Evolutionary conservation across 768 basidiomycete genomes (phyloP), one percentile per base, ranked within the genome.

Genomic region (Suillus hirtellus): DNA sequence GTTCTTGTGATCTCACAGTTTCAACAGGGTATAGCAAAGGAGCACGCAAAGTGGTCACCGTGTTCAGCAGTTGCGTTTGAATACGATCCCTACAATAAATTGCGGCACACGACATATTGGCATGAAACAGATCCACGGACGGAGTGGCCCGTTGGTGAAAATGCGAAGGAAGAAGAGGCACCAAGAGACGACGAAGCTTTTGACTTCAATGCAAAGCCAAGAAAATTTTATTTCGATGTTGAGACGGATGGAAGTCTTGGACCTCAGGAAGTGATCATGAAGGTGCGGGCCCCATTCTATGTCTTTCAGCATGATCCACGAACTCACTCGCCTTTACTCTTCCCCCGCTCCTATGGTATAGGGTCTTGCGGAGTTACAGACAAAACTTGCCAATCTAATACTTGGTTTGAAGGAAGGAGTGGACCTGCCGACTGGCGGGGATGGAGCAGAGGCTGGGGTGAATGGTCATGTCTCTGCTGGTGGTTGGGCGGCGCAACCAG

Each of bases 31-130:
- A 89, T 97, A 64, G 95, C 96, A 4, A 98, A 98, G 80, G 95
- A 97, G 74, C 97, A 99, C 72, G 95, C 97, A 14, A 99, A 99
- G 78, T 99, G 96, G 94, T 96, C 95, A 0, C 96, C 97, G 14
- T 92, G 95, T 64, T 92, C 95, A 1, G 95, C 97, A 9, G 89
- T 99, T 19, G 87, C 89, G 9, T 99, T 96, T 67, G 97, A 99
- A 78, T 99, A 99, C 66, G 97, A 99, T 76, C 97, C 97, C 14
- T 85, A 98, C 81, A 99, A 99, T 79, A 95, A 95, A 75, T 82
- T 99, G 38, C 87, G 95, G 60, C 97, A 99, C 77, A 99, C 97
- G 3, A 87, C 90, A 2, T 87, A 97, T 75, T 99, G 97, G 97
- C 93, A 82, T 72, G 97, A 99, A 76, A 83, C 80, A 27, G 88